Conservation (phyloP, 805 yeast genomes). For the Yarrowia keelungensis region DNA sequence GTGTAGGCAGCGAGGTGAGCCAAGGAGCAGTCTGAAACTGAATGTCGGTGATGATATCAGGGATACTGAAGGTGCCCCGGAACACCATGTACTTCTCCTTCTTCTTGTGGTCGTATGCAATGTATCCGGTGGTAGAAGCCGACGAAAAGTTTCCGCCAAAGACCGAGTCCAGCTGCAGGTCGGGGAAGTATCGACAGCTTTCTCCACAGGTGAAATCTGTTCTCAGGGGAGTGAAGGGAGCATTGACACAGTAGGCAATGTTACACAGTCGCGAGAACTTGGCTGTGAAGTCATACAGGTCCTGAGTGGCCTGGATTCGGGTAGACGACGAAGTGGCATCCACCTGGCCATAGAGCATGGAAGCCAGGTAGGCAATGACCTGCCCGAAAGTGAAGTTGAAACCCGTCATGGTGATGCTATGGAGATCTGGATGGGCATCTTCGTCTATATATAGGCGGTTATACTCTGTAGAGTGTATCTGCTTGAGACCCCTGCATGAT, state of each 20-base stretch:
- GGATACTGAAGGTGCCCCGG: conserved; percentile 20
- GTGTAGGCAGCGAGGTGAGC: conserved; percentile 1
- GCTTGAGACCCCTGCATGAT: background rate
- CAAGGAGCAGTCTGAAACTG: conserved; percentile 23
- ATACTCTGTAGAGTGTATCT: background rate
- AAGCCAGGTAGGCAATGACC: conserved; percentile 5
- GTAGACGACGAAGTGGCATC: conserved; percentile 3
- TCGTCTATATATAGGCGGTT: background rate
- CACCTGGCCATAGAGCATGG: conserved; percentile 20
- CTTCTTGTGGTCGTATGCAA: conserved; percentile 8
- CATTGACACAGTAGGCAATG: conserved; percentile 18
- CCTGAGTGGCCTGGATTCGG: conserved; percentile 4
- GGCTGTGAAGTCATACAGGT: conserved; percentile 8
- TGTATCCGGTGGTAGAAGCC: conserved; percentile 4
- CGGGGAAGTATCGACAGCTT: conserved; percentile 12
- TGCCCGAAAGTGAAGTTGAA: conserved; percentile 13
- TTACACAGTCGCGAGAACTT: conserved; percentile 11
- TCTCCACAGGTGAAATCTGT: conserved; percentile 12
- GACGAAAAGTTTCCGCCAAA: conserved; percentile 18
- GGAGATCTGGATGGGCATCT: background rate
- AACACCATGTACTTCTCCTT: conserved; percentile 32
- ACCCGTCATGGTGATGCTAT: background rate
- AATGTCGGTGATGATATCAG: conserved; percentile 17
- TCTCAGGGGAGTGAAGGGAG: conserved; percentile 4
- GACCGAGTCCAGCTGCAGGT: conserved; percentile 13